Conservation (phyloP, 495 filamentous ascomycete genomes). For the Clohesyomyces aquaticus region DNA sequence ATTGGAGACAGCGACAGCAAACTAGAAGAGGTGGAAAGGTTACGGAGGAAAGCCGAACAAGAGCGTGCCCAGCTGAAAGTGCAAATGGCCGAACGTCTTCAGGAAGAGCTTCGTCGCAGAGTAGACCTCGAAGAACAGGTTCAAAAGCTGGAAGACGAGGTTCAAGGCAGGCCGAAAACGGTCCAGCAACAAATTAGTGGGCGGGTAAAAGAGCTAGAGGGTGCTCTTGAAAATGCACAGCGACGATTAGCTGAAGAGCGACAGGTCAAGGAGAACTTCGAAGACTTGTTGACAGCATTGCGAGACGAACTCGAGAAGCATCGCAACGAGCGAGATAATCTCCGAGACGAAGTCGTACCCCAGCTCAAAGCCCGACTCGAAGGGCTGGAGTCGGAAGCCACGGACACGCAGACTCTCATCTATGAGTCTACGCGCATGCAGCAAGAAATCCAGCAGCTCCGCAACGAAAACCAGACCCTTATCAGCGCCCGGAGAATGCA, state of each 20-base stretch:
- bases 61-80: constrained; percentile 86
- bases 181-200: constrained; percentile 55
- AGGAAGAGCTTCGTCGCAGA: constrained; percentile 77
- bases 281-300: constrained; percentile 84
- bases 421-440: constrained; percentile 79
- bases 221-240: constrained; percentile 74
- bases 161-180: constrained; percentile 54
- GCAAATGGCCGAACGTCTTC: constrained; percentile 77
- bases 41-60: constrained; percentile 83
- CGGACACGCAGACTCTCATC: constrained; percentile 67
- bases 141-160: constrained; percentile 74
- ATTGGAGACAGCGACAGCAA: constrained; percentile 65
- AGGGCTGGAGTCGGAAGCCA: constrained; percentile 70
- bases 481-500: constrained; percentile 59
- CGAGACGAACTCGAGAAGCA: constrained; percentile 79
- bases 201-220: constrained; percentile 75
- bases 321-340: constrained; percentile 86
- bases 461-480: constrained; percentile 66
- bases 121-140: constrained; percentile 80
- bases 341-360: constrained; percentile 83
- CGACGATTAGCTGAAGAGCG: constrained; percentile 83
- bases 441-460: constrained; percentile 73
- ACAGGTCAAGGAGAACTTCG: constrained; percentile 88
- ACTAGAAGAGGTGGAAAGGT: constrained; percentile 80
- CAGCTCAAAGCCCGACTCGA: constrained; percentile 73